phyloP scores from a whole-genome alignment of 345 rosid genomes.

The Aquilaria yunnanensis region DNA sequence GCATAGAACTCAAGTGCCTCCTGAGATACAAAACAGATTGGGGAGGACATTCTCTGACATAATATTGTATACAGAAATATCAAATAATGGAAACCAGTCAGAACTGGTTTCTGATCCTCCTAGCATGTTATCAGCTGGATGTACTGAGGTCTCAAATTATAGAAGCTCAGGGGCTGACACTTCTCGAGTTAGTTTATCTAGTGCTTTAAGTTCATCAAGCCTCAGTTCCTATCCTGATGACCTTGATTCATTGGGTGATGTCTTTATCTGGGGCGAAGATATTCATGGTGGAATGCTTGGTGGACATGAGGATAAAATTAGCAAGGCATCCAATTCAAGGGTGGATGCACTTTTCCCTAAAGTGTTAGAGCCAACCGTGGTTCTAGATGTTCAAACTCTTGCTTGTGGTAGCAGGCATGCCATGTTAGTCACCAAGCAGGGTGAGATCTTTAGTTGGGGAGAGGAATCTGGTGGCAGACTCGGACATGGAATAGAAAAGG shows the following conservation, averaged over 20 bases:
- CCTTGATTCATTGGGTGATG: constrained; percentile 81
- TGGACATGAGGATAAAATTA: constrained; percentile 34
- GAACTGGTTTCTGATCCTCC: constrained; percentile 36
- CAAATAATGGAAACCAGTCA: constrained; percentile 30
- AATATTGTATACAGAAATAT: constrained; percentile 50
- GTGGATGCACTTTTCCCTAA: constrained; percentile 64
- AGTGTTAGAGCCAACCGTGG: constrained; percentile 63
- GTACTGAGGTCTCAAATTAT: constrained; percentile 41
- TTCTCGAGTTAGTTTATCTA: constrained; percentile 68
- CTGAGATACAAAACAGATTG: constrained; percentile 47
- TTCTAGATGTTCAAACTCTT: constrained; percentile 60
- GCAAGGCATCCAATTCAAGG: constrained; percentile 23
- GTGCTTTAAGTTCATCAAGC: constrained; percentile 81
- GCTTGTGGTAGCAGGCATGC: constrained; percentile 92
- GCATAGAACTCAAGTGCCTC: constrained; percentile 37
- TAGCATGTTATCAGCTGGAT: constrained; percentile 20
- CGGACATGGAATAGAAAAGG: constrained; percentile 67
- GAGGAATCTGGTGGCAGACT: constrained; percentile 83
- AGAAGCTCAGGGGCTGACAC: constrained; percentile 55
- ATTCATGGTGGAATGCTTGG: constrained; percentile 51
- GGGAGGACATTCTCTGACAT: constrained; percentile 74
- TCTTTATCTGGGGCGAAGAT: constrained; percentile 93
- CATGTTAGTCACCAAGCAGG: constrained; percentile 68
- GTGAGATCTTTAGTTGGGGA: constrained; percentile 92
- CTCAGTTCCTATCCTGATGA: constrained; percentile 76